Percentiles rank a stretch among this genome's conserved stretches.
Evolutionary conservation across 306 rosid species (phyloP).

Genomic region (Glycine latifolia): DNA sequence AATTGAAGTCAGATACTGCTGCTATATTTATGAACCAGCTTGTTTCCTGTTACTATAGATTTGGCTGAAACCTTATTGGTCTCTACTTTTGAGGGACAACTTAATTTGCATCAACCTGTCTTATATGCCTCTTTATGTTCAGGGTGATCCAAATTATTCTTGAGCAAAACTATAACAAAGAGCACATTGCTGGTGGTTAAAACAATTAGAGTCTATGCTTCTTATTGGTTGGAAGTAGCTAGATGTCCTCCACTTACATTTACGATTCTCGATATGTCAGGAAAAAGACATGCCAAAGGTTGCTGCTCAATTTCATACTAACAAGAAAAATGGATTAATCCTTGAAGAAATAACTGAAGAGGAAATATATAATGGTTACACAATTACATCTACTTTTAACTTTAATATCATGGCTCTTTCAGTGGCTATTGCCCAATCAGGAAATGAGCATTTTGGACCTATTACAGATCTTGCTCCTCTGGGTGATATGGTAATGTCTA

Average conservation of each 20-base stretch:
- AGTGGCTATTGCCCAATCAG: conserved; percentile 73
- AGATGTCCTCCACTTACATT: conserved; percentile 88
- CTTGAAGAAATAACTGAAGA: conserved; percentile 89
- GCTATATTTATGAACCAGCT: no score
- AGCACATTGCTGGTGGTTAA: conserved; percentile 68
- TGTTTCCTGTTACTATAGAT: no score
- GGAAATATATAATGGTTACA: conserved; percentile 79
- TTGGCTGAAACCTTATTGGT: conserved; percentile 26
- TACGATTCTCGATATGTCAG: conserved; percentile 71
- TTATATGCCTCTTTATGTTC: conserved; percentile 55
- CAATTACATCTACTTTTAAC: conserved; percentile 84
- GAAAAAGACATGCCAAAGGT: conserved; percentile 63
- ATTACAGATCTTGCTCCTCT: conserved; percentile 82
- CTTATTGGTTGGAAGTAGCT: conserved; percentile 83
- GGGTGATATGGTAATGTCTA: conserved; percentile 80
- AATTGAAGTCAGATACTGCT: no score
- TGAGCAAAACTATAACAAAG: conserved; percentile 75
- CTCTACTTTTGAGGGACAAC: conserved; percentile 32
- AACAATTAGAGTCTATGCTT: conserved; percentile 83
- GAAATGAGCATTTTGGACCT: conserved; percentile 79
- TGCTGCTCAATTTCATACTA: conserved; percentile 58
- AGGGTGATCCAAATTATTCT: conserved; percentile 92
- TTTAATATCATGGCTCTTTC: conserved; percentile 81
- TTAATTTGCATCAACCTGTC: conserved; percentile 45
- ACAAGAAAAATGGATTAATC: conserved; percentile 58